Base-by-base conservation (phyloP, 768 basidiomycete genomes). In the Fomitopsis serialis region DNA sequence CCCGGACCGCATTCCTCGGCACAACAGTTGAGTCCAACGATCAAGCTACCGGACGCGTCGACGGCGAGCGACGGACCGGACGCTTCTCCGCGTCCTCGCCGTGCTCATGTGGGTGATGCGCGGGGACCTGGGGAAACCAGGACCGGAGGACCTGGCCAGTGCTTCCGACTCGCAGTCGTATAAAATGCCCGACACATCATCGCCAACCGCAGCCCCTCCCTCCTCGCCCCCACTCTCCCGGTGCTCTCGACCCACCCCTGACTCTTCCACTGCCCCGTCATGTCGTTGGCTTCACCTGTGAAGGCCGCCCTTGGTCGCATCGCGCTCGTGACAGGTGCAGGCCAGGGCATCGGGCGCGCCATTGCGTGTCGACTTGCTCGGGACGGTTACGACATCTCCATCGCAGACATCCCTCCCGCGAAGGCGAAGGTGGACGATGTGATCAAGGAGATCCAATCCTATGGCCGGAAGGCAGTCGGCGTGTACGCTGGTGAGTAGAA, bases 331-430 rank as follows among this genome's bases (percentile, higher is more conserved):
- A 78, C 77, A 0, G 78, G 77, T 23, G 70, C 69, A 9, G 68
- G 70, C 2, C 72, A 70, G 46, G 80, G 80, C 22, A 78, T 80
- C 13, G 80, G 79, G 0, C 68, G 69, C 35, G 75, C 73, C 32
- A 75, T 80, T 35, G 75, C 77, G 7, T 55, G 71, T 3, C 71
- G 76, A 4, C 72, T 82, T 10, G 75, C 79, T 17, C 53, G 61
- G 11, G 79, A 77, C 50, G 78, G 79, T 2, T 74, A 70, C 57
- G 67, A 77, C 45, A 58, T 81, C 40, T 73, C 70, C n/a, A 55
- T 80, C 44, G 79, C 75, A 21, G 80, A 78, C 54, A 60, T 77
- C 50, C 59, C 64, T 8, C 45, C 58, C 3, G 63, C 62, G 13
- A 56, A 63, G 61, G 57, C 54, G 5, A 61, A 58, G 45, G 60